Evolutionary conservation across 495 filamentous ascomycete species (phyloP), one percentile per base, ranked within the genome.

Genomic region (Lentithecium fluviatile): DNA sequence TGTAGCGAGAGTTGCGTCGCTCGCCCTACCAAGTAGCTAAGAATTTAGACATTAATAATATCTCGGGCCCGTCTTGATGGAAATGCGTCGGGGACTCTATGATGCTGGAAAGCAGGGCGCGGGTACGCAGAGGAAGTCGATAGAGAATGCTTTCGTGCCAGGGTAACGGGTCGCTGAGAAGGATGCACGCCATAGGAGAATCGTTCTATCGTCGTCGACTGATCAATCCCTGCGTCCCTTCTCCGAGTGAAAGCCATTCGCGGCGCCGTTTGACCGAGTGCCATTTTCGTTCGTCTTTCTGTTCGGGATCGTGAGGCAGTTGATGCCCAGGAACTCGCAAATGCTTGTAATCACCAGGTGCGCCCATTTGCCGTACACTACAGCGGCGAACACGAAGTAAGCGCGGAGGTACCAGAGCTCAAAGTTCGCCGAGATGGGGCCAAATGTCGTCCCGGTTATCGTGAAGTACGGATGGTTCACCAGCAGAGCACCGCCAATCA

Each of bases 331-430:
- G 77, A 90, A 98, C 24, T 83, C 78, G 70, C 95, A 97, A 65
- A 98, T 97, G 60, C 88, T 87, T 68, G 87, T 85, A 61, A 95
- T 96, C 43, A 97, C 90, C 38, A 97, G 76, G 36, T 87, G 82
- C 0, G 94, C 94, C 95, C 94, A 98, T 64, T 89, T 83, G 75
- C 86, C 90, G 74, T 98, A 98, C 15, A 87, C 85, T 26, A 91
- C 76, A 46, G 86, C 75, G 10, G 95, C 86, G 68, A 96, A 89
- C 19, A 88, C 64, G 51, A 96, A 86, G 74, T 95, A 97, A 0
- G 74, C 79, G 58, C 89, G 81, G 15, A 98, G 85, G 74, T 97
- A 98, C 71, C 80, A 80, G 7, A 88, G 75, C 74, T 98, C 94
- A 11, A 82, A 62, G 25, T 68, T 69, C 7, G 77, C 74, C 15